Conservation (phyloP, 805 yeast genomes). For the Saccharomycopsis fibuligera region DNA sequence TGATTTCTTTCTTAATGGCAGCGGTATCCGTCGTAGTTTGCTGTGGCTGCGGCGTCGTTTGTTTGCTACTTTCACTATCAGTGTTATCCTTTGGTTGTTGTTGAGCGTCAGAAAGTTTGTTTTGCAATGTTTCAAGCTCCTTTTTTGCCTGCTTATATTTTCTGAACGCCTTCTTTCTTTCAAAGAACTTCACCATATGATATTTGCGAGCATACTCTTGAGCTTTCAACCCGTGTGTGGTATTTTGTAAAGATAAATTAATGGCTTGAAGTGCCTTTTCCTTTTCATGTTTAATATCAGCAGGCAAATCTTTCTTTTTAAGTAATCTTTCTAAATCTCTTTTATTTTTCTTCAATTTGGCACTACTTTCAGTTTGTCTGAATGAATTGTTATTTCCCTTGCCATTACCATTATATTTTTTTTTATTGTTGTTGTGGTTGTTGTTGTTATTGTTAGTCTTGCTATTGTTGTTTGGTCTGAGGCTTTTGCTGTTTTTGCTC, state of each 20-base stretch:
- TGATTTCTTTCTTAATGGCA: slow-evolving; percentile 28
- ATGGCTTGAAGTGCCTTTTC: slow-evolving; percentile 71
- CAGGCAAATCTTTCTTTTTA: slow-evolving; percentile 45
- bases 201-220: slow-evolving; percentile 62
- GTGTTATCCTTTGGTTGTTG: slow-evolving; percentile 6
- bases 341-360: slow-evolving; percentile 75
- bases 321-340: slow-evolving; percentile 78
- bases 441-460: no score
- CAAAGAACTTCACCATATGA: slow-evolving; percentile 91
- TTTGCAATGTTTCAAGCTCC: slow-evolving; percentile 25
- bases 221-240: slow-evolving; percentile 38
- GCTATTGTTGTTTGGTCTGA: no score
- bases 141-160: slow-evolving; percentile 47
- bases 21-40: slow-evolving; percentile 25
- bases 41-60: not conserved
- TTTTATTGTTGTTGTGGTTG: not conserved
- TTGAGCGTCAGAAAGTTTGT: slow-evolving; percentile 26
- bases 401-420: not conserved
- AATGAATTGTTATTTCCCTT: no score
- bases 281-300: slow-evolving; percentile 58
- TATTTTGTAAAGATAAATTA: slow-evolving; percentile 47
- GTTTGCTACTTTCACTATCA: not conserved
- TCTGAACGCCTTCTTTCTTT: slow-evolving; percentile 76
- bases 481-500: no score
- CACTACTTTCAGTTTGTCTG: slow-evolving; percentile 13